phyloP scores from a whole-genome alignment of 208 protist genomes.

The Trypanosoma grayi region DNA sequence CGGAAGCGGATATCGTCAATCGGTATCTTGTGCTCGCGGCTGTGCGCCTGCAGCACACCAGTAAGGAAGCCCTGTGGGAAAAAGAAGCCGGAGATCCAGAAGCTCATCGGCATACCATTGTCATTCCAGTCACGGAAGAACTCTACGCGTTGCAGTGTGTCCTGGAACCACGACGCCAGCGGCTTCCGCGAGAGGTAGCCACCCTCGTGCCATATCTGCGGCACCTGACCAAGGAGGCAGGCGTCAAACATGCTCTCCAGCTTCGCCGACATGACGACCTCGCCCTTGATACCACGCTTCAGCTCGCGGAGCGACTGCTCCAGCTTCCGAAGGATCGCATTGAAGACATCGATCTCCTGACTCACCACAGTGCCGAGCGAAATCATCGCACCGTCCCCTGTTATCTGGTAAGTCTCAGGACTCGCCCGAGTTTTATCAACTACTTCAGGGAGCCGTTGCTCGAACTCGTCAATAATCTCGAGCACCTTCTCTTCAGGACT shows the following conservation, averaged over 20 bases:
- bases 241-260: conserved; percentile 91
- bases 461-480: conserved; percentile 74
- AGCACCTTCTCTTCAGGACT: conserved; percentile 79
- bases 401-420: conserved; percentile 87
- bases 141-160: conserved; percentile 89
- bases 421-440: conserved; percentile 81
- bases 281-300: conserved; percentile 82
- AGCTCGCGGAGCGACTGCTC: conserved; percentile 68
- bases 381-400: conserved; percentile 83
- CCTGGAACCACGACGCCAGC: conserved; percentile 94
- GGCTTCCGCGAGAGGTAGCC: conserved; percentile 96
- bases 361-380: conserved; percentile 87
- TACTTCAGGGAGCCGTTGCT: conserved; percentile 61
- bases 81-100: conserved; percentile 98
- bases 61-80: conserved; percentile 97
- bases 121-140: conserved; percentile 96
- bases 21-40: conserved; percentile 79
- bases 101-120: conserved; percentile 87
- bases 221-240: conserved; percentile 91
- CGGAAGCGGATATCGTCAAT: conserved; percentile 92
- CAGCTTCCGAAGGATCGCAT: conserved; percentile 77
- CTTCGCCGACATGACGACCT: conserved; percentile 90
- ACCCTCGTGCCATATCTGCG: conserved; percentile 84
- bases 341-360: conserved; percentile 93
- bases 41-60: conserved; percentile 91